These are phyloP conservation scores for Leptosphaerulina australis DNA, from an alignment of 2,329 filamentous ascomycete species.

Conservation along the genomic window DNA sequence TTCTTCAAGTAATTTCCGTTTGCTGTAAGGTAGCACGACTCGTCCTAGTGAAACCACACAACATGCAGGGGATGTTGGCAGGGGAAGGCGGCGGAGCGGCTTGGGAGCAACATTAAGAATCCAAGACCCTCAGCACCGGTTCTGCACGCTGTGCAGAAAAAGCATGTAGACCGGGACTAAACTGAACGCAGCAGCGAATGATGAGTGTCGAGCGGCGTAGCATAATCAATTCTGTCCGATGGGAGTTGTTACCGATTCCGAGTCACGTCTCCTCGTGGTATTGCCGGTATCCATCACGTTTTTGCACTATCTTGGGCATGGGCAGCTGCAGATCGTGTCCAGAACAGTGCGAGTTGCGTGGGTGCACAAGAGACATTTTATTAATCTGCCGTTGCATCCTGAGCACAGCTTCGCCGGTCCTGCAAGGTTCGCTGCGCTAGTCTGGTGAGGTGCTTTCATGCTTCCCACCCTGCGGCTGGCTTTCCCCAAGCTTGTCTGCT, in stretches of 20 bases:
- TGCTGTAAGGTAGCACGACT: constrained; percentile 11
- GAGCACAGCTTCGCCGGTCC: constrained; percentile 1
- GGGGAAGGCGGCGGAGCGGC: constrained; percentile 8
- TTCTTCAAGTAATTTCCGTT: constrained; percentile 12
- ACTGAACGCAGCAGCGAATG: constrained; percentile 9
- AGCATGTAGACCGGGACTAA: constrained; percentile 14
- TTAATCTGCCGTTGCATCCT: constrained; percentile 9
- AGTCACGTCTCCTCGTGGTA: constrained; percentile 8
- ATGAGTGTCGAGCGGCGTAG: neutral
- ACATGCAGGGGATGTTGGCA: constrained; percentile 8
- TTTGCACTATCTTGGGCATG: constrained; percentile 12
- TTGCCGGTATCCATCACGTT: constrained; percentile 8
- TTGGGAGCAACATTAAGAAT: neutral
- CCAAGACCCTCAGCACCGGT: constrained; percentile 13
- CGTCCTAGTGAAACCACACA: constrained; percentile 12
- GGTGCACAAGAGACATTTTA: constrained; percentile 14
- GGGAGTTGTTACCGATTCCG: constrained; percentile 11
- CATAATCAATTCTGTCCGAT: neutral
- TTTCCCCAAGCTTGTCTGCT: constrained; percentile 10
- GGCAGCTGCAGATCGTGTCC: constrained; percentile 18
- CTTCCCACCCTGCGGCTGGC: constrained; percentile 8
- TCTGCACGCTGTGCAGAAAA: constrained; percentile 15
- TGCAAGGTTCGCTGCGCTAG: constrained; percentile 14
- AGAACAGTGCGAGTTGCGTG: constrained; percentile 12
- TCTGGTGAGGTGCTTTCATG: constrained; percentile 1